phyloP scores from a whole-genome alignment of 2,329 filamentous ascomycete species.

The Trichothecium sympodiale region DNA sequence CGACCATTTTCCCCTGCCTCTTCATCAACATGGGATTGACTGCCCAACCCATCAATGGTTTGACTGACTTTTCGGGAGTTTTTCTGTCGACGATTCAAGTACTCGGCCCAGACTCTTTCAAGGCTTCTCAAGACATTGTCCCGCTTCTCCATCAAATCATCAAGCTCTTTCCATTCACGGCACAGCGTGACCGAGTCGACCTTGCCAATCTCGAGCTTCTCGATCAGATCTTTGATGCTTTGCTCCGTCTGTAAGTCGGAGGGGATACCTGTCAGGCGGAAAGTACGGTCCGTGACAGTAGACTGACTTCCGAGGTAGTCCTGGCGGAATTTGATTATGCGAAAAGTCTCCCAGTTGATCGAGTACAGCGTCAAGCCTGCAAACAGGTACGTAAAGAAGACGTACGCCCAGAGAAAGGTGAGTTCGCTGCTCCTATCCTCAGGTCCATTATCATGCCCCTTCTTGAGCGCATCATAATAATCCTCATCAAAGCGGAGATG shows the following conservation, averaged over 20 bases:
- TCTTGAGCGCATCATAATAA: constrained; percentile 12
- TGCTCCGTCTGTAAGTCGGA: constrained; percentile 66
- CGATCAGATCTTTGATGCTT: constrained; percentile 76
- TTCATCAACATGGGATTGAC: constrained; percentile 20
- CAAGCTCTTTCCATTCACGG: constrained; percentile 74
- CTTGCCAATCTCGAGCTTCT: constrained; percentile 77
- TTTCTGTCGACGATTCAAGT: constrained; percentile 23
- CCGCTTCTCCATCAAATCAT: constrained; percentile 60
- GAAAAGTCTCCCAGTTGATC: constrained; percentile 71
- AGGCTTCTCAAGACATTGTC: constrained; percentile 56
- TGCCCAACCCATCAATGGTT: not conserved
- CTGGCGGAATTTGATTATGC: constrained; percentile 76
- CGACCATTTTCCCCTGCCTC: constrained; percentile 45
- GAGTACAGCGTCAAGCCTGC: constrained; percentile 72
- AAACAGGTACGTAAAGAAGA: constrained; percentile 92
- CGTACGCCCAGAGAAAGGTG: constrained; percentile 78
- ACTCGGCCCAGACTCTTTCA: constrained; percentile 73
- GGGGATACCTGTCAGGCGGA: constrained; percentile 83
- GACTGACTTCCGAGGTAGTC: constrained; percentile 87
- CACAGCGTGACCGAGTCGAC: constrained; percentile 84
- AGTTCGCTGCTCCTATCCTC: constrained; percentile 22
- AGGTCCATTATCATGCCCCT: constrained; percentile 20
- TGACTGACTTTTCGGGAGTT: too few relatives aligned
- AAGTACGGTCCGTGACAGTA: constrained; percentile 91
- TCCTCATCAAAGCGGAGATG: constrained; percentile 9